Evolutionary conservation across 441 rosid genomes (phyloP).

Genomic region (Biscutella auriculata): DNA sequence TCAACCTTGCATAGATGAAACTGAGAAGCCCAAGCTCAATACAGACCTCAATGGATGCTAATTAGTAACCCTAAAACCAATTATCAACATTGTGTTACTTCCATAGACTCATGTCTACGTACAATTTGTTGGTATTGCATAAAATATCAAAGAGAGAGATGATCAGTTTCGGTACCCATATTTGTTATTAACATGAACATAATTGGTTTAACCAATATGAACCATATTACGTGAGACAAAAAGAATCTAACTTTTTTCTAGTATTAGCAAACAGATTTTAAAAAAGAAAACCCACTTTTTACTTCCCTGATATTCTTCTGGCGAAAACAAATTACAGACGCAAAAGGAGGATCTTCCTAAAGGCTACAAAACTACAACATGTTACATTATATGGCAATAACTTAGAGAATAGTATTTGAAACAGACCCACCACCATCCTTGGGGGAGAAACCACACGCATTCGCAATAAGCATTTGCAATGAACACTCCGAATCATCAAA

Average conservation of each 20-base stretch:
- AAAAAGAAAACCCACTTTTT: constrained; percentile 9
- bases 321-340: constrained; percentile 10
- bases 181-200: background rate
- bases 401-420: constrained; percentile 18
- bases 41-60: background rate
- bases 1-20: constrained; percentile 20
- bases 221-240: background rate
- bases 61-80: background rate
- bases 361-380: constrained; percentile 17
- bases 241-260: constrained; percentile 6
- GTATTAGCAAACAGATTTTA: background rate
- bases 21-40: constrained; percentile 19
- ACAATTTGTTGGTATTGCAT: background rate
- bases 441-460: constrained; percentile 50
- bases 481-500: constrained; percentile 74
- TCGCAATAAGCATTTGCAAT: constrained; percentile 56
- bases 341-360: constrained; percentile 11
- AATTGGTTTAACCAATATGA: background rate
- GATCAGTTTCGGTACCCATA: background rate
- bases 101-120: background rate
- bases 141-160: background rate
- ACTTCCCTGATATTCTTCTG: constrained; percentile 10
- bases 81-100: background rate
- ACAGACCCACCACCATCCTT: constrained; percentile 33
- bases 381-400: constrained; percentile 14